Evolutionary conservation across 164 flowering plant species (phyloP), one percentile per base, ranked within the genome.

Genomic region (Magnolia officinalis): DNA sequence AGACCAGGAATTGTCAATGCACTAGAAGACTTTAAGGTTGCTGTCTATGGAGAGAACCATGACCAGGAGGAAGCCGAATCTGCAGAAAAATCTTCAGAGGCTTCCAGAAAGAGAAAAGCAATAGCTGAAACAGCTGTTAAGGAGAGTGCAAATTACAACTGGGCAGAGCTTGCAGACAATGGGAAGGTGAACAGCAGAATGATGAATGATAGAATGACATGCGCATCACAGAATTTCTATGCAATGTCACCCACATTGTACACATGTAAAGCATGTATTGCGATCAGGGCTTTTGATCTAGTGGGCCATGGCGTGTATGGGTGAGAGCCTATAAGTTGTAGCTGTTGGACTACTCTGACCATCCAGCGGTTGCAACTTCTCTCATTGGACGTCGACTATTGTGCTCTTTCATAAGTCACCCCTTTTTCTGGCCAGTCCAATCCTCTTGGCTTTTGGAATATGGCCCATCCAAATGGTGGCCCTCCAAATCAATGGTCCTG

Each of bases 41-140:
- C 97, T 70, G 94, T 94, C 11, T 96, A 87, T 81, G 99, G 98
- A 58, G 96, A 96, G 26, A 82, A 86, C 73, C 82, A 86, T 73
- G 90, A 89, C 20, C 83, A 81, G 74, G 96, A 88, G 72, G 83
- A 77, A 72, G 86, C 78, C 1, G 20, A 14, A 18, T 52, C 37
- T 67, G 26, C 78, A 74, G 80, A 64, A 66, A 88, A 84, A 77
- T 19, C 78, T 8, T 82, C 79, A 55, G 91, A 86, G 26, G 83
- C 89, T 18, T 83, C 96, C 19, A 91, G 75, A 77, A 96, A 94
- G 78, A 82, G 98, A 55, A 96, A 94, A 86, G 93, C 89, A 45
- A 50, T 68, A 58, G 82, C 89, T 58, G 98, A 89, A 61, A 78
- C 79, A 78, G 95, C 93, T n/a, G 86, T 75, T 2, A 84, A 81